These are phyloP conservation scores for Penicillium expansum DNA, from an alignment of 2,329 filamentous ascomycete species.

Conservation along the genomic window DNA sequence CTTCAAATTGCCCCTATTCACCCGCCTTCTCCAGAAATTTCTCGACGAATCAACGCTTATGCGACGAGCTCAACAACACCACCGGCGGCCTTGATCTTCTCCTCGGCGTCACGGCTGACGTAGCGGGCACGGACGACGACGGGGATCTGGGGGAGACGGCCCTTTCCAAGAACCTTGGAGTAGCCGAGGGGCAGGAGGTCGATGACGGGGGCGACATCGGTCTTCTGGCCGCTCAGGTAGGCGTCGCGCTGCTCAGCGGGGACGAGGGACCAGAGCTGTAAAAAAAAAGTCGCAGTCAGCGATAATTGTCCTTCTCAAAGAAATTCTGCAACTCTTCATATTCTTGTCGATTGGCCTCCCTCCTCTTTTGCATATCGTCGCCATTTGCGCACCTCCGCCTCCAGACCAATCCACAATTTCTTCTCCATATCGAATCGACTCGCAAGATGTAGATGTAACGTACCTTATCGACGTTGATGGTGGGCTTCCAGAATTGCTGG, in stretches of 20 bases:
- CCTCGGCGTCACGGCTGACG: constrained; percentile 93
- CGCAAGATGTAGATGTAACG: constrained; percentile 30
- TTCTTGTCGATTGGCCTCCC: background rate
- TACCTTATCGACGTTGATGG: constrained; percentile 99
- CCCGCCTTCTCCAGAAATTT: constrained; percentile 26
- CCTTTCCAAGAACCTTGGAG: constrained; percentile 98
- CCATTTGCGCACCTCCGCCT: background rate
- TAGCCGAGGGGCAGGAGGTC: constrained; percentile 97
- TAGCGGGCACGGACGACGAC: constrained; percentile 93
- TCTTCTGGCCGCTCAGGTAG: constrained; percentile 77
- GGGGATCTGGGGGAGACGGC: constrained; percentile 87
- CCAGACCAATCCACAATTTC: constrained; percentile 5
- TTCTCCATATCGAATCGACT: constrained; percentile 8
- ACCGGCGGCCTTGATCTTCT: constrained; percentile 98
- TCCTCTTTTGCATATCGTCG: background rate
- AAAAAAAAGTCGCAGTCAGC: constrained; percentile 17
- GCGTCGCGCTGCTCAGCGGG: constrained; percentile 88
- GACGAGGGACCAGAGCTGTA: constrained; percentile 89
- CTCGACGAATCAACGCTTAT: constrained; percentile 52
- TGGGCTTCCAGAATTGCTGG: constrained; percentile 97
- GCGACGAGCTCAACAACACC: constrained; percentile 94
- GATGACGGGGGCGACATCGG: constrained; percentile 93
- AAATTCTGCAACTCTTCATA: background rate
- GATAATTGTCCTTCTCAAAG: constrained; percentile 4
- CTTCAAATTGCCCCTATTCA: constrained; percentile 31